Evolutionary conservation across 2,329 filamentous ascomycete species (phyloP).

Genomic region (Verticillium isaacii): DNA sequence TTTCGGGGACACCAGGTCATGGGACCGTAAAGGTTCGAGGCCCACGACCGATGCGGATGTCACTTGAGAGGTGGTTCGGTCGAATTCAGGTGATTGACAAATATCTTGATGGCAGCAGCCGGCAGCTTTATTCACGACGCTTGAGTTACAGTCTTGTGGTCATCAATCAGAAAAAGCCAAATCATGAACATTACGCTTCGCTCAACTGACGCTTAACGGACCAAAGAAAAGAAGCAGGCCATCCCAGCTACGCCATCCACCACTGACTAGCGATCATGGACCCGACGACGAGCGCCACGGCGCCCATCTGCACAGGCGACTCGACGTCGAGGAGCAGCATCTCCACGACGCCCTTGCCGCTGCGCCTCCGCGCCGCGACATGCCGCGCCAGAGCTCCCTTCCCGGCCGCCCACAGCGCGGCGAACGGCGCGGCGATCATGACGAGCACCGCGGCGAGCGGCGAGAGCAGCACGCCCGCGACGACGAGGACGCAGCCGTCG

Average conservation of each 20-base stretch:
- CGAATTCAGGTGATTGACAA: too few relatives aligned
- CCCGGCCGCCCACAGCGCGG: neutral
- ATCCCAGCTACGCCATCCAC: neutral
- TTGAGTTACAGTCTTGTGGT: neutral
- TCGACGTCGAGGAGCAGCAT: neutral
- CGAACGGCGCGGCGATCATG: neutral
- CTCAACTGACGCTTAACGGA: neutral
- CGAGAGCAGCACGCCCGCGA: neutral
- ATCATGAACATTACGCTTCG: neutral
- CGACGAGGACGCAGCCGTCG: neutral
- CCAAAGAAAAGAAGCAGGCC: neutral
- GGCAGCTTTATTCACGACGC: too few relatives aligned
- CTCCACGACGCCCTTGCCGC: neutral
- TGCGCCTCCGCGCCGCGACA: neutral
- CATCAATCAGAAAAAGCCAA: neutral
- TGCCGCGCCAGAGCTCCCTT: neutral
- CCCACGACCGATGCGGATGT: too few relatives aligned
- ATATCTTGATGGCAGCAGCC: too few relatives aligned
- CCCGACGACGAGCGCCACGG: neutral
- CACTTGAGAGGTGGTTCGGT: too few relatives aligned
- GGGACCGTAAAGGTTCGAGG: too few relatives aligned
- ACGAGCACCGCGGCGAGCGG: neutral
- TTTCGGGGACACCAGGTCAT: too few relatives aligned
- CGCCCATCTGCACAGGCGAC: neutral
- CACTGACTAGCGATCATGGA: neutral